These are phyloP conservation scores for Ichthyophthirius multifiliis DNA, from an alignment of 169 alveolate genomes.

Conservation along the genomic window DNA sequence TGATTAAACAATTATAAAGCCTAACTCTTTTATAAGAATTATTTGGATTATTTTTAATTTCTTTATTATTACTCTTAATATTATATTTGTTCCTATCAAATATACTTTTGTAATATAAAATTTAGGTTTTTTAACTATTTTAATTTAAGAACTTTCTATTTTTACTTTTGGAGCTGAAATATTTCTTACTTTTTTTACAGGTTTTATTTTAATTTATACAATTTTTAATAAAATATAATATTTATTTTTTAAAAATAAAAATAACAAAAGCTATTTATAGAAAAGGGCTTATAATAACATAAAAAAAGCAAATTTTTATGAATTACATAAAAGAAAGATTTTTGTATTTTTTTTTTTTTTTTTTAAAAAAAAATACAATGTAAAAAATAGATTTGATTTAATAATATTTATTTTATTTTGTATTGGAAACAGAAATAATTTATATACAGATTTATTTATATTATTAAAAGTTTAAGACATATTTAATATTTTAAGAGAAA, in stretches of 20 bases:
- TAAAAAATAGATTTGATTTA: too few species aligned
- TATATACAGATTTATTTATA: not conserved
- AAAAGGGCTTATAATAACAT: not conserved
- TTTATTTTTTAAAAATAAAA: not conserved
- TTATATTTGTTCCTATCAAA: not conserved
- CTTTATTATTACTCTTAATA: not conserved
- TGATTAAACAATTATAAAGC: not conserved
- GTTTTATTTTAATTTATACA: too few species aligned
- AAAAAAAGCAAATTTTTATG: not conserved
- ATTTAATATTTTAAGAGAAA: not conserved
- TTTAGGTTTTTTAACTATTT: not conserved
- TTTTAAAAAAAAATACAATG: too few species aligned
- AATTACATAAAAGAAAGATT: not conserved
- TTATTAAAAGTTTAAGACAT: not conserved
- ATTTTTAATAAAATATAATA: not conserved
- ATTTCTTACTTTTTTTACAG: not conserved
- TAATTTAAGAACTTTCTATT: not conserved
- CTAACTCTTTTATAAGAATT: not conserved
- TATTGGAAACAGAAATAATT: not conserved
- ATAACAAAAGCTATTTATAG: not conserved
- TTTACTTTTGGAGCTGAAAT: not conserved
- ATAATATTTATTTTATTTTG: not conserved
- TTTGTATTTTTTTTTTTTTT: not conserved
- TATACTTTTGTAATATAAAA: not conserved
- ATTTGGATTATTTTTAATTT: not conserved